These are phyloP conservation scores for Sicyos baderoa DNA, from an alignment of 306 rosid species.

Conservation along the genomic window DNA sequence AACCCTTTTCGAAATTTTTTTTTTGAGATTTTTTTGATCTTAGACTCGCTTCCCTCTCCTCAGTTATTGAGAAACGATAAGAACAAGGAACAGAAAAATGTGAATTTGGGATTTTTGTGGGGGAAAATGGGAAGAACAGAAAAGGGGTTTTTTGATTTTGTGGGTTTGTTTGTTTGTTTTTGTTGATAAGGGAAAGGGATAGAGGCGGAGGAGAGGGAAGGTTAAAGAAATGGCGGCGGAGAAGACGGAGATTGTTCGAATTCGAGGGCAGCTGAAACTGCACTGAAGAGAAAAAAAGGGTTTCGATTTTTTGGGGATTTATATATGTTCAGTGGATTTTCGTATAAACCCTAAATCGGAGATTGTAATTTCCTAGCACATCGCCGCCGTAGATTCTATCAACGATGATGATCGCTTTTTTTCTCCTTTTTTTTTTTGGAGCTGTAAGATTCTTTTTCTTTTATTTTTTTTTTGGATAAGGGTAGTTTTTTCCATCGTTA, in stretches of 20 bases:
- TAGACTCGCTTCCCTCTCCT: constrained; percentile 92
- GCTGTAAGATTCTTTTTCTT: neutral
- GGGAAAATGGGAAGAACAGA: neutral
- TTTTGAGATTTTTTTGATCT: constrained; percentile 19
- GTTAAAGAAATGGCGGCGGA: constrained; percentile 20
- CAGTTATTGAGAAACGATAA: constrained; percentile 37
- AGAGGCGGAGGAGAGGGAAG: constrained; percentile 90
- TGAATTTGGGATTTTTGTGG: neutral
- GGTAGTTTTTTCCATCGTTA: neutral
- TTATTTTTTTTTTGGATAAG: constrained; percentile 6
- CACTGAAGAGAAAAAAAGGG: constrained; percentile 15
- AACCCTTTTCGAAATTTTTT: neutral
- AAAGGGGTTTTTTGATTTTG: constrained; percentile 1
- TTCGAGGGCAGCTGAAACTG: constrained; percentile 35
- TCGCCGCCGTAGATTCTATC: neutral
- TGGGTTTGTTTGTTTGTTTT: constrained; percentile 18
- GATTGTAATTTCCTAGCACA: constrained; percentile 1
- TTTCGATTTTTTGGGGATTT: constrained; percentile 5
- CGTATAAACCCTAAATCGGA: constrained; percentile 44
- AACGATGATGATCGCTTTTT: neutral
- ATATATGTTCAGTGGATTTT: constrained; percentile 24
- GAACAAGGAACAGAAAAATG: constrained; percentile 15
- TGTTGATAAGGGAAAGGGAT: constrained; percentile 12
- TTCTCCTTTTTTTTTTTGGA: neutral
- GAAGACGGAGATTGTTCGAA: constrained; percentile 24